Evolutionary conservation across 441 rosid genomes (phyloP), one percentile per base, ranked within the genome.

Genomic region (Iberis amara): DNA sequence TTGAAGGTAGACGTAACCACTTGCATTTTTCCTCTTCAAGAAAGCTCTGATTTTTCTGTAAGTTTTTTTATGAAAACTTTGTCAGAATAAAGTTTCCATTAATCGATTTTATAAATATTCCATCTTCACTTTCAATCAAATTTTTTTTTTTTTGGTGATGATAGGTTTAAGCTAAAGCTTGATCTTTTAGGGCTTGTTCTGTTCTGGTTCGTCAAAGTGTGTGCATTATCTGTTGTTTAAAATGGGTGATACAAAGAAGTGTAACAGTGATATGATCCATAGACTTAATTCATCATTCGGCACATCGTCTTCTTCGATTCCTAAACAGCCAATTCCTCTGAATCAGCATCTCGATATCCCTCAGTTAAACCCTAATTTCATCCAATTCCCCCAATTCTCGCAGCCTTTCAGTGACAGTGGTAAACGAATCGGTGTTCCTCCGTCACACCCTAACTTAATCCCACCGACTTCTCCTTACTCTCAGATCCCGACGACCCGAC

Each of bases 391-490:
- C 24, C 83, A 79, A 49, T 81, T 77, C 50, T 47, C 79, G 0
- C 78, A 76, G 13, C 74, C 69, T 63, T 74, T 66, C 43, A 55
- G 8, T 49, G 89, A 75, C 32, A 37, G 54, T 59, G 55, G 46
- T 39, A 87, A 78, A 59, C 78, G 88, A 73, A 71, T 54, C 18
- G 91, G 80, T 88, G 80, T 88, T 2, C 96, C 95, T 18, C 98
- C 98, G 5, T 80, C 97, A 0, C 90, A 79, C 54, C 95, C 95
- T 5, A 79, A 72, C 70, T 85, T 79, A 61, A 79, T 83, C 71
- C 89, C 94, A 8, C 97, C 92, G 46, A 70, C 90, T 56, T 85
- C 96, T 0, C 98, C 96, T 0, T 85, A 68, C 63, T 86, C 96
- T 36, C 86, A 82, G 84, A 82, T 85, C 82, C 92, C 77, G 0